Percentiles rank a stretch among this genome's conserved stretches.
phyloP scores from a whole-genome alignment of 2,329 filamentous ascomycete species.

The Mycosphaerella arachidis region DNA sequence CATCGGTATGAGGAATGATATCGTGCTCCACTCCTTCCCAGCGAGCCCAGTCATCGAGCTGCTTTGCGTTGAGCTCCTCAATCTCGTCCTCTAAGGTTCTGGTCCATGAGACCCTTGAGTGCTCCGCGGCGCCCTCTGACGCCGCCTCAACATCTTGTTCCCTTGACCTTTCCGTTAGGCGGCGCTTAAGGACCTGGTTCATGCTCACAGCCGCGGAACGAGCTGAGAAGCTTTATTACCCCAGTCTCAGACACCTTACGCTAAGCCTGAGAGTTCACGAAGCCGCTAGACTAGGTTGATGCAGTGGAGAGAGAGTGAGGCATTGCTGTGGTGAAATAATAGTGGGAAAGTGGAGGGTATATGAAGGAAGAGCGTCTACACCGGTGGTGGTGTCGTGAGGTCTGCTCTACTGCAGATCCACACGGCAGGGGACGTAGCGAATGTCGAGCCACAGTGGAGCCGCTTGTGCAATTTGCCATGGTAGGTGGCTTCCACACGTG shows the following conservation, averaged over 20 bases:
- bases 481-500: neutral
- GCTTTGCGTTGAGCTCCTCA: neutral
- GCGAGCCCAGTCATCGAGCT: neutral
- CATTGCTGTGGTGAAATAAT: neutral
- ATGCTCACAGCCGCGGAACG: neutral
- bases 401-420: constrained; percentile 3
- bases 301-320: neutral
- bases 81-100: neutral
- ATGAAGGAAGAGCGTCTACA: neutral
- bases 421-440: neutral
- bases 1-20: constrained; percentile 17
- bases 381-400: neutral
- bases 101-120: neutral
- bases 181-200: neutral
- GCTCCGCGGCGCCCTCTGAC: neutral
- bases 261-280: neutral
- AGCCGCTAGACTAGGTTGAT: neutral
- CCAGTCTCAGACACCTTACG: neutral
- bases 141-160: neutral
- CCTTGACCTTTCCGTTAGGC: neutral
- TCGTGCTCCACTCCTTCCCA: neutral
- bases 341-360: neutral
- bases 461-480: too few relatives aligned
- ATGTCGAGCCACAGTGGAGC: neutral
- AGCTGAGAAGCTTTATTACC: neutral